These are phyloP conservation scores for Aspergillus jensenii DNA, from an alignment of 2,329 filamentous ascomycete genomes.

Conservation along the genomic window DNA sequence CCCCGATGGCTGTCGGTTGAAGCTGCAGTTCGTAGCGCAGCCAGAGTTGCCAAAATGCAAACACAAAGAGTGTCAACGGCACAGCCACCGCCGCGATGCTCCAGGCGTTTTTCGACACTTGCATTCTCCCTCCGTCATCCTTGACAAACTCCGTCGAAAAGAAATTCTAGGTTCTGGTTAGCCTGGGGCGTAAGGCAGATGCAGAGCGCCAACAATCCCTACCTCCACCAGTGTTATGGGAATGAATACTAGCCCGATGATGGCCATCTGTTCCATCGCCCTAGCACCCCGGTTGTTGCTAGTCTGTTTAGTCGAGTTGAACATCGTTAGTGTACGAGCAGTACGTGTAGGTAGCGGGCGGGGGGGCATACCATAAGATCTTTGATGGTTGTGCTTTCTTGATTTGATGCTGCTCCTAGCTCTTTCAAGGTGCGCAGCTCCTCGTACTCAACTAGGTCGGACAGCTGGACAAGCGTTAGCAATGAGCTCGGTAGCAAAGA, in stretches of 20 bases:
- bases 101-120: slow-evolving; percentile 14
- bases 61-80: slow-evolving; percentile 11
- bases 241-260: slow-evolving; percentile 14
- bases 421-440: not conserved
- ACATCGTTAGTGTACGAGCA: no score
- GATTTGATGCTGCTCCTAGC: no score
- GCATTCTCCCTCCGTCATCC: slow-evolving; percentile 5
- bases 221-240: slow-evolving; percentile 16
- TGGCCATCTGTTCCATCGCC: slow-evolving; percentile 15
- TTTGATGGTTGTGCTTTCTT: not conserved
- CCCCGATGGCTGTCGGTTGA: no score
- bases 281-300: slow-evolving; percentile 8
- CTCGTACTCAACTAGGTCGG: slow-evolving; percentile 11
- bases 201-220: not conserved
- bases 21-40: not conserved
- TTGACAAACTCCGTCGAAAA: slow-evolving; percentile 17
- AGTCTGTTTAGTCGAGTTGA: not conserved
- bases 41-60: slow-evolving; percentile 9
- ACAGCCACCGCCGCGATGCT: slow-evolving; percentile 12
- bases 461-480: not conserved
- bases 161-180: slow-evolving; percentile 5
- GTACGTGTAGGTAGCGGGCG: no score
- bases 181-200: not conserved
- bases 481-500: not conserved
- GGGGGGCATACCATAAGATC: slow-evolving; percentile 6